Conservation (phyloP, 345 rosid genomes). For the Eucalyptus tenuipes region DNA sequence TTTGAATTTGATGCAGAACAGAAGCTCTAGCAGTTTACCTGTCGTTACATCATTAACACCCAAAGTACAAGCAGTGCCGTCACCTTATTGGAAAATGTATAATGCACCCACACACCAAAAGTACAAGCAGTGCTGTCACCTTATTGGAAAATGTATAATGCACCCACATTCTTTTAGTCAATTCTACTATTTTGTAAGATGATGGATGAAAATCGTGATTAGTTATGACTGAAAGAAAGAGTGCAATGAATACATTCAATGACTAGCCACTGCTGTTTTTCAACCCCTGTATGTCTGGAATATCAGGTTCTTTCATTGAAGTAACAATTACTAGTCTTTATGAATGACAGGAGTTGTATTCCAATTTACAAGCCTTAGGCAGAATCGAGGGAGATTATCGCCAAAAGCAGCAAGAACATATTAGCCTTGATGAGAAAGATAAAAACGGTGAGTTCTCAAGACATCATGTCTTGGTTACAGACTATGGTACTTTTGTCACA, state of each 20-base stretch:
- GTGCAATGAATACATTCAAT: background rate
- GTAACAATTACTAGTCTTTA: background rate
- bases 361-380: constrained; percentile 71
- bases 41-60: background rate
- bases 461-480: background rate
- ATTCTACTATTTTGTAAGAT: background rate
- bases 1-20: background rate
- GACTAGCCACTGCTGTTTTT: background rate
- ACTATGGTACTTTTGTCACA: background rate
- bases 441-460: background rate
- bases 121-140: background rate
- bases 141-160: background rate
- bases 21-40: background rate
- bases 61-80: background rate
- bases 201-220: background rate
- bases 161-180: background rate
- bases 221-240: background rate
- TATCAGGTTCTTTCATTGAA: background rate
- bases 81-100: background rate
- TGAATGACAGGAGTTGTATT: constrained; percentile 67
- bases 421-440: constrained; percentile 62
- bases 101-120: too few species aligned
- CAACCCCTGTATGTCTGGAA: background rate
- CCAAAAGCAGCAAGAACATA: constrained; percentile 70
- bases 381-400: constrained; percentile 81